Conservation (phyloP, 441 rosid genomes). For the Dalechampia spathulata region DNA sequence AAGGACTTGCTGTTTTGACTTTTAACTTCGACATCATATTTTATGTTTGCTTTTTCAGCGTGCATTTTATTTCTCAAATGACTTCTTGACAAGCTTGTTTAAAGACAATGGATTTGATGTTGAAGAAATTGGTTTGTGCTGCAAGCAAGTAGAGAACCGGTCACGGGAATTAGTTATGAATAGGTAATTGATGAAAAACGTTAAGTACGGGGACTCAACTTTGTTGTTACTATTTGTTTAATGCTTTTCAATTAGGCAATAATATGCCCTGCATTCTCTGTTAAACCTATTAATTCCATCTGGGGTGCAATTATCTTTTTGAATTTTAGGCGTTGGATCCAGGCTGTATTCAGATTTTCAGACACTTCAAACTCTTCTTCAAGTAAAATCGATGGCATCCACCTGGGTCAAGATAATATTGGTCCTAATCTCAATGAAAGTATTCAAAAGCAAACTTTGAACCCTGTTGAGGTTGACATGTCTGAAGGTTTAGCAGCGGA, state of each 20-base stretch:
- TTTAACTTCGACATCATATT: background rate
- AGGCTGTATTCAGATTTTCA: slow-evolving; percentile 62
- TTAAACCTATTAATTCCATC: background rate
- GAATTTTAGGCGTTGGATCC: slow-evolving; percentile 80
- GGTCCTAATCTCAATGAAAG: slow-evolving; percentile 18
- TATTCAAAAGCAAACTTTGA: slow-evolving; percentile 17
- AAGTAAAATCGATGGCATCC: slow-evolving; percentile 19
- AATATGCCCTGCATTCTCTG: background rate
- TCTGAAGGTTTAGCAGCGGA: slow-evolving; percentile 72
- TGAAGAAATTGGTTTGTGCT: slow-evolving; percentile 69
- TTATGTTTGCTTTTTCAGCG: slow-evolving; percentile 40
- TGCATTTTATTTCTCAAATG: slow-evolving; percentile 86
- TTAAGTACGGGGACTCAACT: background rate
- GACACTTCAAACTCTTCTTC: slow-evolving; percentile 17
- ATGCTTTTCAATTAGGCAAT: background rate
- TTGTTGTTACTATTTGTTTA: background rate
- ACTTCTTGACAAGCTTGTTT: slow-evolving; percentile 59
- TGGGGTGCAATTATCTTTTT: slow-evolving; percentile 4
- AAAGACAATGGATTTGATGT: slow-evolving; percentile 61
- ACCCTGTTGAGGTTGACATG: slow-evolving; percentile 51
- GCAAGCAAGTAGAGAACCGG: slow-evolving; percentile 94
- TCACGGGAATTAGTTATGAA: slow-evolving; percentile 85
- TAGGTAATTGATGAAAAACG: slow-evolving; percentile 31
- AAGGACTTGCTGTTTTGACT: background rate
- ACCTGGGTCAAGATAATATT: slow-evolving; percentile 19